Percentiles rank a stretch among this genome's conserved stretches.
Conservation (phyloP, 768 basidiomycete species). For the Mycena rebaudengoi region DNA sequence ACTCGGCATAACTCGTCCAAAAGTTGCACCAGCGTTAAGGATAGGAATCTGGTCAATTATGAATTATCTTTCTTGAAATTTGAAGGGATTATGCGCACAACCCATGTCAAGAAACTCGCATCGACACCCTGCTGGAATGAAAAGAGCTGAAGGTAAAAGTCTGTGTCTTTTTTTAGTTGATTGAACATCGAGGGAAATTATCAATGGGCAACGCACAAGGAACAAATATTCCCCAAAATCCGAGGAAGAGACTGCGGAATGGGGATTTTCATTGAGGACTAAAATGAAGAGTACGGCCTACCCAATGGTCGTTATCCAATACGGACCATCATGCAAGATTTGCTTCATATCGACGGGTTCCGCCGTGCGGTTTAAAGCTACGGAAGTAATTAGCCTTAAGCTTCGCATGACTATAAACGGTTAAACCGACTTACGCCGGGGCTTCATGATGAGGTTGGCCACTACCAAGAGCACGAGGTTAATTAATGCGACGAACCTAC, state of each 20-base stretch:
- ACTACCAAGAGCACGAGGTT: background rate
- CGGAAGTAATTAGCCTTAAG: background rate
- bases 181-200: background rate
- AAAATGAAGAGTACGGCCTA: too few species aligned
- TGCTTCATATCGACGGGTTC: background rate
- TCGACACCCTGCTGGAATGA: conserved; percentile 50
- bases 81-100: background rate
- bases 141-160: conserved; percentile 62
- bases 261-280: background rate
- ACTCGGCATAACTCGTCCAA: conserved; percentile 69
- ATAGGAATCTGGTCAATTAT: conserved; percentile 51
- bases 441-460: background rate
- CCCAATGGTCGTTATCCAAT: background rate
- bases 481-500: background rate
- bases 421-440: background rate
- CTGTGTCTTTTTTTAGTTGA: conserved; percentile 34
- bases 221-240: conserved; percentile 59
- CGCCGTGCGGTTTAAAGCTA: background rate
- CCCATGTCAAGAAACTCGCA: conserved; percentile 45
- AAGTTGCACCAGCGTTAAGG: conserved; percentile 60
- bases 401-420: background rate
- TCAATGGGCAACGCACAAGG: conserved; percentile 48
- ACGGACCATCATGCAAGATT: background rate
- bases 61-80: background rate
- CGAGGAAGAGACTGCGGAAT: conserved; percentile 34